Conservation (phyloP, 2,329 filamentous ascomycete species). For the Alternaria brassicae region DNA sequence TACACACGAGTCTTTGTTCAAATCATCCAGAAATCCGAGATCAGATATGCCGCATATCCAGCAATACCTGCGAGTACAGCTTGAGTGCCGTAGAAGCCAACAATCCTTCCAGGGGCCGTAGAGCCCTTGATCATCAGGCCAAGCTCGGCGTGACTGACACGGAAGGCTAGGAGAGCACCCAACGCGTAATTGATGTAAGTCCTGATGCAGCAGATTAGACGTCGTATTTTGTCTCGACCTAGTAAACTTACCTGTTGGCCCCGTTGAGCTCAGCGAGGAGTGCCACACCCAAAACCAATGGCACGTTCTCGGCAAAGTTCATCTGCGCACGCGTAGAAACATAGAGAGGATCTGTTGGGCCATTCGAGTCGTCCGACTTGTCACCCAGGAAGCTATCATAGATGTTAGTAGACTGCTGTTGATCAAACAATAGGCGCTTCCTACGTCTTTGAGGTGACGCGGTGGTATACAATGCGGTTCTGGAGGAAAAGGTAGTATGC, state of each 20-base stretch:
- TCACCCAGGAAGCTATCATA: slow-evolving; percentile 37
- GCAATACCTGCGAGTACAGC: slow-evolving; percentile 34
- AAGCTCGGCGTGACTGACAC: slow-evolving; percentile 52
- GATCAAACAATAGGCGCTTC: not conserved
- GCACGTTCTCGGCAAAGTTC: slow-evolving; percentile 57
- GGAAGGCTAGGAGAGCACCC: slow-evolving; percentile 48
- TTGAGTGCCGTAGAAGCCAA: slow-evolving; percentile 45
- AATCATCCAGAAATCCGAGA: slow-evolving; percentile 42
- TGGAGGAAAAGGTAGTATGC: slow-evolving; percentile 53
- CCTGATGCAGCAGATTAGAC: slow-evolving; percentile 17
- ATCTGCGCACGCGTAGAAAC: slow-evolving; percentile 48
- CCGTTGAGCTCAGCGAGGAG: slow-evolving; percentile 57
- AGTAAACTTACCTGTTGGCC: slow-evolving; percentile 40
- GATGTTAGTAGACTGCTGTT: slow-evolving; percentile 11
- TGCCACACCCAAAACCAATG: slow-evolving; percentile 49
- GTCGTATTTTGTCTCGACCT: not conserved
- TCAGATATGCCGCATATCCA: slow-evolving; percentile 42
- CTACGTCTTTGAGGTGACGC: slow-evolving; percentile 43
- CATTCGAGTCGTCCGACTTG: slow-evolving; percentile 19
- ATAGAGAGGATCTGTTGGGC: slow-evolving; percentile 41
- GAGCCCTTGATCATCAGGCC: slow-evolving; percentile 43
- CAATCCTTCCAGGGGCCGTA: slow-evolving; percentile 29
- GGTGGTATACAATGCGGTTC: slow-evolving; percentile 48
- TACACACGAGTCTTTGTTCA: slow-evolving; percentile 2
- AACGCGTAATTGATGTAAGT: slow-evolving; percentile 50